Evolutionary conservation across 192 early-diverging fungal species (phyloP), one percentile per base, ranked within the genome.

Genomic region (Coemansia sp.): DNA sequence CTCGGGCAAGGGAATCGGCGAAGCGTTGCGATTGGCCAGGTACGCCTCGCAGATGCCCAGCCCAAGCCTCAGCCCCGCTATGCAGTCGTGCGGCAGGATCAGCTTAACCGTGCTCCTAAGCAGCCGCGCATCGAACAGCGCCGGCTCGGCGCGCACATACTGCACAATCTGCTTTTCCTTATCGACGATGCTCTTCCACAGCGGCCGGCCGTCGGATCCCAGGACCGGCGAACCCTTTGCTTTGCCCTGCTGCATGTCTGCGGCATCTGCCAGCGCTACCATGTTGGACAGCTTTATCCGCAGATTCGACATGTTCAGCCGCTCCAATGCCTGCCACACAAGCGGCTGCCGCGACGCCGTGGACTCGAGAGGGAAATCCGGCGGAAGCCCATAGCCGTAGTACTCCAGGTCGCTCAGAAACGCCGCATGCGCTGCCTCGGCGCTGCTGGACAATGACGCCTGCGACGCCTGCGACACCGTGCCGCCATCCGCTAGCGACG

Each of bases 81-180:
- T 68, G 63, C 81, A 83, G 65, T 83, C 81, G 64, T 83, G 72
- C 4, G 81, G 81, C 53, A 83, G 65, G 1, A 83, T 60, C 46
- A 79, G 55, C 64, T 83, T 83, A 4, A 83, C 72, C 1, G 72
- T 58, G 5, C 64, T 54, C 1, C 70, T 65, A 68, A 79, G 57
- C 49, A 83, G 64, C 23, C 46, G 45, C 13, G 72, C 51, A n/a
- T 68, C 72, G 25, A 78, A 75, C 27, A 75, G 67, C 52, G 58
- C 46, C 14, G 81, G 75, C 49, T 69, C 72, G 6, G 60, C 58
- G 2, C 55, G 39, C 22, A 72, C 64, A 34, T 68, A 69, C 58
- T 78, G 72, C 23, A 73, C 60, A 24, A 83, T 64, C 55, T 72
- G 72, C 32, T 59, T 54, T 28, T 71, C 62, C 54, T 65, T 59